These are phyloP conservation scores for Pilaira anomala DNA, from an alignment of 192 early-diverging fungal genomes.

Conservation along the genomic window DNA sequence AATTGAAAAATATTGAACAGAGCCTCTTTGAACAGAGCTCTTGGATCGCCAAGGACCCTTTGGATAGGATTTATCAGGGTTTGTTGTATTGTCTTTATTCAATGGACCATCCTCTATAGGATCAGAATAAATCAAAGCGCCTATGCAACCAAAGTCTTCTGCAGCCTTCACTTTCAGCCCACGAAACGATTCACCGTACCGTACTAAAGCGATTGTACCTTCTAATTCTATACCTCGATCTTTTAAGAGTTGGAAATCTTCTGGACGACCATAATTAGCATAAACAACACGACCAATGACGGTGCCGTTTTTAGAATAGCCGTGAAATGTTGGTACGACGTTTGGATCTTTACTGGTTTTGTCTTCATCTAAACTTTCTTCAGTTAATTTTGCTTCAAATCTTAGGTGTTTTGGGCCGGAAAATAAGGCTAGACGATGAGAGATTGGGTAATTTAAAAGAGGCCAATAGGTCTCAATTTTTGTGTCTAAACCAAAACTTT, in stretches of 20 bases:
- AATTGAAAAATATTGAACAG: slow-evolving; percentile 46
- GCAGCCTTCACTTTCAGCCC: slow-evolving; percentile 60
- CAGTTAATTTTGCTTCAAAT: slow-evolving; percentile 54
- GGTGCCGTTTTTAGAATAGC: slow-evolving; percentile 54
- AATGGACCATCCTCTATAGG: slow-evolving; percentile 61
- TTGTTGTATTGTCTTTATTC: slow-evolving; percentile 19
- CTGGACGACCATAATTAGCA: slow-evolving; percentile 59
- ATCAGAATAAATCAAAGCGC: slow-evolving; percentile 62
- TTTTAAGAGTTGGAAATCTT: slow-evolving; percentile 53
- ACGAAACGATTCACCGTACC: slow-evolving; percentile 57
- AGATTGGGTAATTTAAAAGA: slow-evolving; percentile 54
- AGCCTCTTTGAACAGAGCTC: slow-evolving; percentile 59
- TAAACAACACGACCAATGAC: slow-evolving; percentile 59
- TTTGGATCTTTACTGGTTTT: slow-evolving; percentile 52
- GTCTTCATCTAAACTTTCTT: slow-evolving; percentile 59
- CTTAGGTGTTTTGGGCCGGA: slow-evolving; percentile 39
- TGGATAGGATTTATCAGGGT: slow-evolving; percentile 31
- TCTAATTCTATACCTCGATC: slow-evolving; percentile 43
- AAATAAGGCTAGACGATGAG: slow-evolving; percentile 50
- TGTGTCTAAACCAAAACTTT: slow-evolving; percentile 50
- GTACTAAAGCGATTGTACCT: slow-evolving; percentile 55
- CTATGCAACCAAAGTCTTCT: slow-evolving; percentile 49
- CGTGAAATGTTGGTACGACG: slow-evolving; percentile 61
- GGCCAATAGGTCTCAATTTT: slow-evolving; percentile 60
- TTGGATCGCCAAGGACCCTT: slow-evolving; percentile 48